phyloP scores from a whole-genome alignment of 2,329 filamentous ascomycete species.

The Trichothecium roseum region DNA sequence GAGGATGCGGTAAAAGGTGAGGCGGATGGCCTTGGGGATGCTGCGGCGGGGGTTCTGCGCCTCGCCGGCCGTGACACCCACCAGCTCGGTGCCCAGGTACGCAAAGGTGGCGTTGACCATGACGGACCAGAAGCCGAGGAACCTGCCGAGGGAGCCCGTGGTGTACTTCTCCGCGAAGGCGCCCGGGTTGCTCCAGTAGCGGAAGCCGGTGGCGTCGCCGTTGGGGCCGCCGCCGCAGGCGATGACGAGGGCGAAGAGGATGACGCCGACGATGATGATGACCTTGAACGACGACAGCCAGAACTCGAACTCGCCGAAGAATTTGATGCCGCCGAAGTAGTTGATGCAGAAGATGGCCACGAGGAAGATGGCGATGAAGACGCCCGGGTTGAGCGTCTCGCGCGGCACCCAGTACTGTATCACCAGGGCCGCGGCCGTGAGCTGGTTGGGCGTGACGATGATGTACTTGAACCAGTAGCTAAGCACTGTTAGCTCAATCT shows the following conservation, averaged over 20 bases:
- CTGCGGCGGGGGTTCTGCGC: constrained; percentile 70
- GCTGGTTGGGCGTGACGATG: constrained; percentile 75
- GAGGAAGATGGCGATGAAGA: constrained; percentile 67
- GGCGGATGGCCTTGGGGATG: constrained; percentile 66
- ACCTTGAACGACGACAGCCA: constrained; percentile 59
- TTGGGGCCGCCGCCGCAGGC: constrained; percentile 56
- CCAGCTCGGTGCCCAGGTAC: constrained; percentile 60
- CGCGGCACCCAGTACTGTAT: constrained; percentile 66
- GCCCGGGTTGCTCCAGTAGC: constrained; percentile 55
- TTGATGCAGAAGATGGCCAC: constrained; percentile 55
- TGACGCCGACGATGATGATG: constrained; percentile 53
- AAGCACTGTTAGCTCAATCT: too few species aligned
- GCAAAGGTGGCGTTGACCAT: constrained; percentile 72
- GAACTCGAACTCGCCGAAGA: constrained; percentile 58
- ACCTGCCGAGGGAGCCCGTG: constrained; percentile 30
- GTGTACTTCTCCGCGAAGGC: constrained; percentile 21
- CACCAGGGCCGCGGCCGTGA: constrained; percentile 70
- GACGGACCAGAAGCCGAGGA: constrained; percentile 57
- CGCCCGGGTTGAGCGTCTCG: constrained; percentile 61
- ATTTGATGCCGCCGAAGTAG: constrained; percentile 49
- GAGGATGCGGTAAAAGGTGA: constrained; percentile 74
- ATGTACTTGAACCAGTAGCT: constrained; percentile 69
- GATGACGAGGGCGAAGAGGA: constrained; percentile 53
- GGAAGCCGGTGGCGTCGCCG: constrained; percentile 51
- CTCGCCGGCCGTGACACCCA: constrained; percentile 30